Base-by-base conservation (phyloP, 192 early-diverging fungal genomes). In the Umbelopsis sp. region DNA sequence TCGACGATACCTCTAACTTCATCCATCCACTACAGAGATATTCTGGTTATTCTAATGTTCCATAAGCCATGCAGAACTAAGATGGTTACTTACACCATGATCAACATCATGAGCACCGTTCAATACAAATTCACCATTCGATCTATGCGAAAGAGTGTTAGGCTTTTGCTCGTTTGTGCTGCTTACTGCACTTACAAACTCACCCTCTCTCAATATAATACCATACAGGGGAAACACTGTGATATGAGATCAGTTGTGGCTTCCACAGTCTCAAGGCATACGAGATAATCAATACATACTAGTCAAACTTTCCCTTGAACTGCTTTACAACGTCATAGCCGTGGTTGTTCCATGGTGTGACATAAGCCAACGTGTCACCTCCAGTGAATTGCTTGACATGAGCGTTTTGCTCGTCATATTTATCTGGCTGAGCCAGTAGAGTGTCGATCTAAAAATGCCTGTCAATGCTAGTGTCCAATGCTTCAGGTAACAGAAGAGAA, bases 301-400 rank as follows among this genome's bases (percentile, higher is more conserved):
- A 82, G 32, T 82, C 80, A 68, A 79, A 82, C 73, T 82, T 82
- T 38, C 80, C 80, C 51, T 82, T 82, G 65, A 82, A 78, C 25
- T 76, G 66, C 65, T 82, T 82, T 25, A 75, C 80, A 68, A 82
- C 50, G 65, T 82, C 77, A 41, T 82, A 82, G 10, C 80, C 80
- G 43, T 71, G 68, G 70, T 76, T 82, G 69, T 82, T 82, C 80
- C 80, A 82, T 17, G 80, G 80, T 0, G 80, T 82, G 4, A 82
- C 76, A 47, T 82, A 82, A 29, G 74, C 80, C 52, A 82, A 34
- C n/a, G 77, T 73, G 11, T 54, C 68, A 49, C 76, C 80, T 20
- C 52, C 69, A 24, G 54, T 31, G 41, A 75, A 80, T 16, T 41
- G 29, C 67, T 80, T 80, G 2, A 51, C 75, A 59, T 71, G 70